Percentiles rank a stretch among this genome's conserved stretches.
These are phyloP conservation scores for Prunus mume DNA, from an alignment of 306 rosid species.

Conservation along the genomic window DNA sequence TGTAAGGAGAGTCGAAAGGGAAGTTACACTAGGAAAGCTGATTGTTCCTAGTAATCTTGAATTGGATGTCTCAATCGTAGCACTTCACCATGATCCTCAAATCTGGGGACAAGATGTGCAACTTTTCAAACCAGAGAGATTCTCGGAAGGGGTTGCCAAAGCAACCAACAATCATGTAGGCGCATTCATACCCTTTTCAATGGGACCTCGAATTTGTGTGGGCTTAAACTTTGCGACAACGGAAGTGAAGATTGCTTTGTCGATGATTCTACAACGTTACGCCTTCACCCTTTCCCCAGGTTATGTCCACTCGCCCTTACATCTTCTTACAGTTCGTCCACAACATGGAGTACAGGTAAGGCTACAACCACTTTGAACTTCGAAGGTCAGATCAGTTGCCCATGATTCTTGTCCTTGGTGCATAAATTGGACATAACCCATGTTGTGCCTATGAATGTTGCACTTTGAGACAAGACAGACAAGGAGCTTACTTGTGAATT, in stretches of 20 bases:
- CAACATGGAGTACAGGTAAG: constrained; percentile 25
- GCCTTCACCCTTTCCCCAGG: constrained; percentile 23
- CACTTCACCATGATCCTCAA: constrained; percentile 31
- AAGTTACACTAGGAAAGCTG: constrained; percentile 16
- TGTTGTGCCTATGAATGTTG: background rate
- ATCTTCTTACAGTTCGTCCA: constrained; percentile 20
- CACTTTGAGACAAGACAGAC: background rate
- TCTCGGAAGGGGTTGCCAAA: constrained; percentile 25
- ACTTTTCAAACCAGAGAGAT: constrained; percentile 31
- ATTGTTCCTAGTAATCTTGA: constrained; percentile 13
- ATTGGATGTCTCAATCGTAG: constrained; percentile 5
- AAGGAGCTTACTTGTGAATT: no score
- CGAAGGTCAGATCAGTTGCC: no score
- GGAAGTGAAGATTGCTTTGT: constrained; percentile 23
- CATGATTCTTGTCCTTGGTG: no score
- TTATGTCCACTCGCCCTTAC: constrained; percentile 29
- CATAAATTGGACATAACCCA: no score
- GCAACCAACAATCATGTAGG: constrained; percentile 27
- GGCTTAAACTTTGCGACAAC: constrained; percentile 26
- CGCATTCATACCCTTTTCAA: constrained; percentile 25
- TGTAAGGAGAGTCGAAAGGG: constrained; percentile 7
- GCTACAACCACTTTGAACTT: background rate
- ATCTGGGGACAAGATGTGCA: constrained; percentile 32
- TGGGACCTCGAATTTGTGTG: constrained; percentile 35
- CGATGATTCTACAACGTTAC: constrained; percentile 33